Base-by-base conservation (phyloP, 1,284 basidiomycete species). In the Irpex sp. region DNA sequence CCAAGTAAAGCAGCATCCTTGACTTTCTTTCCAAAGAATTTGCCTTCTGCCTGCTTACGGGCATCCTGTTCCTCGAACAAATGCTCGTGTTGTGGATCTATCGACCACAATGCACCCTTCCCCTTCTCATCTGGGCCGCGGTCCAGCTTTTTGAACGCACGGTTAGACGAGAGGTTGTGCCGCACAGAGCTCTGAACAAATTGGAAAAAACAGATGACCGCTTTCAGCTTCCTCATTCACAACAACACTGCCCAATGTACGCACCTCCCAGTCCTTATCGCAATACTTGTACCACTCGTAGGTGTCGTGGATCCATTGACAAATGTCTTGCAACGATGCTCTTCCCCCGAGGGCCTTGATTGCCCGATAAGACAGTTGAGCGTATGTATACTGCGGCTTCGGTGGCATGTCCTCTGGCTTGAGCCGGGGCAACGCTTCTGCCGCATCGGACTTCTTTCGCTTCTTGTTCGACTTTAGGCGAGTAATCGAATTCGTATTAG, bases 251-350 rank as follows among this genome's bases (percentile, higher is more conserved):
- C 47, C n/a, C 57, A 15, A 58, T 13, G 60, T 52, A 79, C 85
- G 69, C 66, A 93, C 92, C 88, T 92, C 93, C 95, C 95, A 97
- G 49, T 75, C 74, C 63, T 75, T 75, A 54, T 91, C 92, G 9
- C 81, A 81, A 71, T 88, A 88, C 62, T 88, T 86, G 80, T 96
- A 98, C 86, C 94, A 97, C 66, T 94, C 92, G 77, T 89, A 91
- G 65, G 87, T 89, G 57, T 89, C 89, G 71, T 90, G 88, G 66
- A 97, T 94, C 94, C 94, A 97, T 61, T 87, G 86, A 73, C 94
- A 94, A 58, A 97, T 94, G 71, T 97, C 94, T 68, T 96, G 93
- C 64, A 97, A 74, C 0, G 96, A 96, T 34, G 92, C 93, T 74
- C 93, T 92, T 49, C 92, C 93, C 55, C 88, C 88, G 69, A 91